These are phyloP conservation scores for Cyathus striatus DNA, from an alignment of 768 basidiomycete genomes.

Conservation along the genomic window DNA sequence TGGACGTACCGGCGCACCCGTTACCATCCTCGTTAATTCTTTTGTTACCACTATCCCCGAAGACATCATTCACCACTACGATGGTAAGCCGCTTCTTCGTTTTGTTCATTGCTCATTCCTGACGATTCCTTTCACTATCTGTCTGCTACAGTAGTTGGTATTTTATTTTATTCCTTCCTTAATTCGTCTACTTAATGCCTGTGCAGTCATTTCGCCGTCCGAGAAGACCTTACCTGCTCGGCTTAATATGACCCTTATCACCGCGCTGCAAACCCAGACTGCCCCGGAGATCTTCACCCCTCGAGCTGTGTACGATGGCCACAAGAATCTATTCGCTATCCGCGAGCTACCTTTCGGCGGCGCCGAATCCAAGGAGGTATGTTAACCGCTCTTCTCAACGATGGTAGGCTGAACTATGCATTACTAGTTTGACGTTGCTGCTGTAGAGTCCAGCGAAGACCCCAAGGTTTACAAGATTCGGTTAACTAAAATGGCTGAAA, in stretches of 20 bases:
- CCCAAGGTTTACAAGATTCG: slow-evolving; percentile 69
- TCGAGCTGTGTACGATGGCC: slow-evolving; percentile 69
- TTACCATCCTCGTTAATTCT: slow-evolving; percentile 40
- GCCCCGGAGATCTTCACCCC: slow-evolving; percentile 62
- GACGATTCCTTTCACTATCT: slow-evolving; percentile 1
- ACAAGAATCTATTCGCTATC: slow-evolving; percentile 67
- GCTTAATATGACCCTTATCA: slow-evolving; percentile 37
- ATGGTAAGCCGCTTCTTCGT: slow-evolving; percentile 33
- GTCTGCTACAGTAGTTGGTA: slow-evolving; percentile 21
- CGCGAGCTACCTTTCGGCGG: slow-evolving; percentile 53
- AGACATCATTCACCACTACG: slow-evolving; percentile 64
- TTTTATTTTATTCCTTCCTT: slow-evolving; percentile 10
- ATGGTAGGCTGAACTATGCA: slow-evolving; percentile 5
- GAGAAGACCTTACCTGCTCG: slow-evolving; percentile 44
- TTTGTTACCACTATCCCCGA: slow-evolving; percentile 48
- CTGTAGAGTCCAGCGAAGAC: slow-evolving; percentile 37
- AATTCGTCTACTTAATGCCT: slow-evolving; percentile 17
- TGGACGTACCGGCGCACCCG: slow-evolving; percentile 21
- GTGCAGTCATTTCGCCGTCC: slow-evolving; percentile 32
- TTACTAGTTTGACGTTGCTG: slow-evolving; percentile 55
- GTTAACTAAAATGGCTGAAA: slow-evolving; percentile 51
- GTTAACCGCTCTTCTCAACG: no score
- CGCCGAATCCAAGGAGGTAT: slow-evolving; percentile 45
- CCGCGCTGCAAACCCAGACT: slow-evolving; percentile 19
- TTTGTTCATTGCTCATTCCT: slow-evolving; percentile 4